These are phyloP conservation scores for Prunus armeniaca DNA, from an alignment of 306 rosid species.

Conservation along the genomic window DNA sequence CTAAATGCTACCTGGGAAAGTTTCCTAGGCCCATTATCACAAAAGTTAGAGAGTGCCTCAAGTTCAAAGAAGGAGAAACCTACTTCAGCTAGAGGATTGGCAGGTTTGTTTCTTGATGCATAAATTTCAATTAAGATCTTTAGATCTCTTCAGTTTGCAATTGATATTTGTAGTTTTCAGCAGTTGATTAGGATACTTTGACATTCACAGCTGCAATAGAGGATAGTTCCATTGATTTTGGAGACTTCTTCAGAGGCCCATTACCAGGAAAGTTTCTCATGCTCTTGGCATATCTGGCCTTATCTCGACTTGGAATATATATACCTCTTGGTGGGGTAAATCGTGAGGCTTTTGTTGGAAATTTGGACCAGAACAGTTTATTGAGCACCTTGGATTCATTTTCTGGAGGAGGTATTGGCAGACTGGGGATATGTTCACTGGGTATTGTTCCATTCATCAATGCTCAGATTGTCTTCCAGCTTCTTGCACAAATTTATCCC, in stretches of 20 bases:
- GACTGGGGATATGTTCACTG: constrained; percentile 90
- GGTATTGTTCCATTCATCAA: constrained; percentile 96
- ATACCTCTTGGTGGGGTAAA: constrained; percentile 95
- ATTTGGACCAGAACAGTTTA: constrained; percentile 86
- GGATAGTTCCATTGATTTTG: constrained; percentile 89
- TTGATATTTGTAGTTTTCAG: constrained; percentile 18
- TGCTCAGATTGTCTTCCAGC: constrained; percentile 95
- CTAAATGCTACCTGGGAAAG: constrained; percentile 53
- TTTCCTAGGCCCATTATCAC: constrained; percentile 43
- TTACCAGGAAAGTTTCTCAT: constrained; percentile 88
- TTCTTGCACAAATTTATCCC: constrained; percentile 91
- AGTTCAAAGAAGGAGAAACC: constrained; percentile 69
- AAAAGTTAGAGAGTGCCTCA: constrained; percentile 57
- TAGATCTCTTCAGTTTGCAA: constrained; percentile 6
- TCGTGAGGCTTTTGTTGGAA: constrained; percentile 90
- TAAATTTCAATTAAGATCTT: neutral
- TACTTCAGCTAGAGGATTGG: constrained; percentile 68
- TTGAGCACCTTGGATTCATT: constrained; percentile 88
- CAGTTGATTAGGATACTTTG: constrained; percentile 34
- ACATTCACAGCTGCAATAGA: constrained; percentile 82
- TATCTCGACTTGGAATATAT: constrained; percentile 88
- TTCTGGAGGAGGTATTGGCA: constrained; percentile 98
- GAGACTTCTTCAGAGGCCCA: constrained; percentile 95
- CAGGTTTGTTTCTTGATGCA: constrained; percentile 52
- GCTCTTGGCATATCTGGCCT: constrained; percentile 80